These are phyloP conservation scores for Fusarium pininemorale DNA, from an alignment of 2,329 filamentous ascomycete genomes.

Conservation along the genomic window DNA sequence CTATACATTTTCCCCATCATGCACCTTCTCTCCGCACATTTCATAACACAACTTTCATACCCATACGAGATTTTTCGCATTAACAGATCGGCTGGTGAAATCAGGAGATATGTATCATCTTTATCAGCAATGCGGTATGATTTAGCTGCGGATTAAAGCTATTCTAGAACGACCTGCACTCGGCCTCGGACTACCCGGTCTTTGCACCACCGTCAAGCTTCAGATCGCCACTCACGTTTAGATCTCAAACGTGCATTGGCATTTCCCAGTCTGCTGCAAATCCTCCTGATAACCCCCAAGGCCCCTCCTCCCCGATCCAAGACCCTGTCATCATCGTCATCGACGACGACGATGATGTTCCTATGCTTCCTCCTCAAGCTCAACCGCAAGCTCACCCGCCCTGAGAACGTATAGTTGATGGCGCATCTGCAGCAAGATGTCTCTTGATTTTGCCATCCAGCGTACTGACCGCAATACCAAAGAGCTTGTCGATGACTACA, in stretches of 20 bases:
- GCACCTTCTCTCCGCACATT: constrained; percentile 40
- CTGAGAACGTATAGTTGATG: no score
- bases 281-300: neutral
- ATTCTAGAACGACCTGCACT: constrained; percentile 53
- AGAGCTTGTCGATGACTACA: no score
- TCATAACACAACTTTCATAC: constrained; percentile 39
- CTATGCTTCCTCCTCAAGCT: no score
- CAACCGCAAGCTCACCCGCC: no score
- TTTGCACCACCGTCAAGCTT: neutral
- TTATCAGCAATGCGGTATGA: constrained; percentile 4
- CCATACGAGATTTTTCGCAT: constrained; percentile 24
- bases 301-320: no score
- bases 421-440: no score
- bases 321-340: no score
- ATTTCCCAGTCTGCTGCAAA: neutral
- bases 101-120: constrained; percentile 1
- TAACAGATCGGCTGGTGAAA: constrained; percentile 8
- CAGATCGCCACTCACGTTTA: neutral
- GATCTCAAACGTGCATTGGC: neutral
- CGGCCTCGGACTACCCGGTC: constrained; percentile 43
- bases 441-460: no score
- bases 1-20: constrained; percentile 43
- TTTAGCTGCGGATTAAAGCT: constrained; percentile 45
- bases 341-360: no score
- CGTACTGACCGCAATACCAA: no score